Percentiles rank a stretch among this genome's conserved stretches.
phyloP scores from a whole-genome alignment of 441 rosid species.

The Gossypium trilobum region DNA sequence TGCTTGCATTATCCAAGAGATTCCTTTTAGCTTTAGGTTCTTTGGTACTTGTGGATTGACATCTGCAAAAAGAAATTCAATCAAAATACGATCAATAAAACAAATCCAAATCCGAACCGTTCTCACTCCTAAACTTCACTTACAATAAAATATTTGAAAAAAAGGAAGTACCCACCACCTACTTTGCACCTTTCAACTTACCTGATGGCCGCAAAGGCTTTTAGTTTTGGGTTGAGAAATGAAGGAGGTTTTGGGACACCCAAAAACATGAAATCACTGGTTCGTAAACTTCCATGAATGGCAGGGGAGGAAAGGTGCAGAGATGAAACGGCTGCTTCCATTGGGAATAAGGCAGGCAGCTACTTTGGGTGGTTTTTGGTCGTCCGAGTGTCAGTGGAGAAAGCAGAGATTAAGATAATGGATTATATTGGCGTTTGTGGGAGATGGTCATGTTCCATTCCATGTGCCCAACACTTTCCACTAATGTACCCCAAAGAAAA shows the following conservation, averaged over 20 bases:
- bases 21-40: slow-evolving; percentile 49
- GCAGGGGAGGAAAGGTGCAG: slow-evolving; percentile 17
- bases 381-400: background rate
- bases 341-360: background rate
- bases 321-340: slow-evolving; percentile 5
- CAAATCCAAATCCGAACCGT: background rate
- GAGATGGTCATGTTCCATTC: background rate
- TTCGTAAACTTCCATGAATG: slow-evolving; percentile 23
- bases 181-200: background rate
- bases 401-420: background rate
- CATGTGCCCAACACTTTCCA: background rate
- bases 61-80: slow-evolving; percentile 31
- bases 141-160: background rate
- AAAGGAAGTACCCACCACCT: background rate
- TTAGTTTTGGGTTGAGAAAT: slow-evolving; percentile 18
- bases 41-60: slow-evolving; percentile 50
- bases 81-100: slow-evolving; percentile 9
- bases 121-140: background rate
- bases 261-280: slow-evolving; percentile 21
- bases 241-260: slow-evolving; percentile 24
- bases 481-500: background rate
- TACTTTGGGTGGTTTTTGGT: background rate
- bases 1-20: slow-evolving; percentile 72
- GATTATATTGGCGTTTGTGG: background rate
- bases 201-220: slow-evolving; percentile 31